phyloP scores from a whole-genome alignment of 306 rosid genomes.

The Dryas drummondii region DNA sequence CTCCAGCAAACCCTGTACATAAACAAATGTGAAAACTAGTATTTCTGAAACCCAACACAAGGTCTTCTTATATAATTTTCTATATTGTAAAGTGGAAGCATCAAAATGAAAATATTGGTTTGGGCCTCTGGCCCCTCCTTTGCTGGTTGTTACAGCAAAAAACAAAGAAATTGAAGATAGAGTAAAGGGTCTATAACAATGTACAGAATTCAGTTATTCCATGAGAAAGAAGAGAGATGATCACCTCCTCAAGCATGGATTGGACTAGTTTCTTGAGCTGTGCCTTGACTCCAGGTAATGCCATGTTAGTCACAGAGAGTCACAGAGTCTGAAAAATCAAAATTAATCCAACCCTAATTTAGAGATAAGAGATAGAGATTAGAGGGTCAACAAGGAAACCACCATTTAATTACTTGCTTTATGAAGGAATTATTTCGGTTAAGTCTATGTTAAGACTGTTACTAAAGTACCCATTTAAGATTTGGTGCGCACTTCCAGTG shows the following conservation, averaged over 20 bases:
- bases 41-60: background rate
- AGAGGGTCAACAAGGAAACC: background rate
- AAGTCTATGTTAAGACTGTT: slow-evolving; percentile 2
- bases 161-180: too few relatives aligned
- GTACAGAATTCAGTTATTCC: too few relatives aligned
- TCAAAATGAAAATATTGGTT: background rate
- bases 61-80: background rate
- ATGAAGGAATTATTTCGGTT: background rate
- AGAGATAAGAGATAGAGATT: background rate
- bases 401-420: background rate
- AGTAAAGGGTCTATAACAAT: too few relatives aligned
- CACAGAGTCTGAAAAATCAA: background rate
- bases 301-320: background rate
- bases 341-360: slow-evolving; percentile 9
- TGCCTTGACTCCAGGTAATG: background rate
- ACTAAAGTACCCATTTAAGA: background rate
- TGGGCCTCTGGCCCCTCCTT: too few relatives aligned
- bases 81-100: background rate
- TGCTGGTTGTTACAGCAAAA: background rate
- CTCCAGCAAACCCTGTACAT: slow-evolving; percentile 27
- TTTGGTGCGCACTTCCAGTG: background rate
- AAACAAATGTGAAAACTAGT: background rate
- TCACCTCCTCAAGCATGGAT: slow-evolving; percentile 25
- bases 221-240: background rate
- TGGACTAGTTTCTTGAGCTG: slow-evolving; percentile 13